Evolutionary conservation across 257 asterid genomes (phyloP), one percentile per base, ranked within the genome.

Genomic region (Verbascum thapsus): DNA sequence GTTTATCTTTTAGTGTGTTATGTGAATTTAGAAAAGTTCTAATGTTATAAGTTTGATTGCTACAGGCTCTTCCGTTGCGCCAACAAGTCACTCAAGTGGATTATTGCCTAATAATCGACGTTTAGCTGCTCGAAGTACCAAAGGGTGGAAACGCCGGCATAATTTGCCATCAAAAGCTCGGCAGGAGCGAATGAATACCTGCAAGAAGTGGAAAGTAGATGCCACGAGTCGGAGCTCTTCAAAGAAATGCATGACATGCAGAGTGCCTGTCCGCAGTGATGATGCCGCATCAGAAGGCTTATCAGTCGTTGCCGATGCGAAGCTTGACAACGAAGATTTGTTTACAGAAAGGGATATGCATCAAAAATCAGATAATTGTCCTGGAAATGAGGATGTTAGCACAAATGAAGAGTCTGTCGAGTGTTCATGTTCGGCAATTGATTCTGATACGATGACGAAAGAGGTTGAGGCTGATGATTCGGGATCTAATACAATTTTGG

Each of bases 61-160:
- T 77, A 59, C 74, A 88, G 98, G 90, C 37, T 76, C 81, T 52
- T 71, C 88, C 63, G 66, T 59, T 49, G 57, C 73, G 10, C 55
- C 67, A 51, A 63, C 69, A 10, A 79, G 79, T 77, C 82, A 76
- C 58, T 70, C 68, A 43, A 77, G 71, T 68, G 92, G 75, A 52
- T 69, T 68, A 26, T 76, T 81, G 37, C 58, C 89, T 8, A 84
- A 63, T 75, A 81, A 75, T 80, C 83, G 85, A 73, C 75, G 79
- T 69, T 78, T 78, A 67, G 73, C 87, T 48, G 85, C 94, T 15
- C 74, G 81, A 75, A 89, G 85, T 72, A 77, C 88, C 32, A 77
- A 84, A 75, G 89, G 89, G 45, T 83, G 97, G 95, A 92, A 90
- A 69, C 82, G 95, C 34, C 80, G 85, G 19, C 64, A 79, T 70